Conservation (phyloP, 78 protist species). For the Anaeramoeba flamelloides region DNA sequence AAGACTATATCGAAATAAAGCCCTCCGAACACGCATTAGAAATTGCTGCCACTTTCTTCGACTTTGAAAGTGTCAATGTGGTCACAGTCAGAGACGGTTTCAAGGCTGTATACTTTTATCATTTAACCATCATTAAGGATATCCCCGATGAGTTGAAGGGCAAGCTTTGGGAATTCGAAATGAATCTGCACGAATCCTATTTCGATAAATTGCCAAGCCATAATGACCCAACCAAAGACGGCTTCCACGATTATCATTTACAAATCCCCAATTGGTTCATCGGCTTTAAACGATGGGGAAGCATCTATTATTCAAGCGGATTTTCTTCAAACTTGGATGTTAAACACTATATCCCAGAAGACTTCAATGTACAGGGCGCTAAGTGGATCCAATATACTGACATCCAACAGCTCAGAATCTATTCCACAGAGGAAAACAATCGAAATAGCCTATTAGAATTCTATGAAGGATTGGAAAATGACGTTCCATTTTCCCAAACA, state of each 20-base stretch:
- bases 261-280: not conserved
- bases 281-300: not conserved
- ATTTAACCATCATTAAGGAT: not conserved
- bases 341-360: not conserved
- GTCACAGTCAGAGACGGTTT: slow-evolving; percentile 3
- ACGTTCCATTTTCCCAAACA: not conserved
- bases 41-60: slow-evolving; percentile 1
- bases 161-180: not conserved
- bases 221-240: not conserved
- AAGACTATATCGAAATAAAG: slow-evolving; percentile 1
- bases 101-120: slow-evolving; percentile 3
- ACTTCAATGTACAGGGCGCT: not conserved
- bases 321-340: not conserved
- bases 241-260: not conserved
- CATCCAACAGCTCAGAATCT: not conserved
- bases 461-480: not conserved
- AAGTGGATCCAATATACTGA: not conserved
- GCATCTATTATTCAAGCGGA: not conserved
- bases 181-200: not conserved
- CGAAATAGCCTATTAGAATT: not conserved
- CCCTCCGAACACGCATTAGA: not conserved
- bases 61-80: slow-evolving; percentile 1
- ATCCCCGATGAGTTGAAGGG: not conserved
- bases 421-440: not conserved
- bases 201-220: not conserved